Conservation (phyloP, 345 rosid species). For the Gossypioides kirkii region DNA sequence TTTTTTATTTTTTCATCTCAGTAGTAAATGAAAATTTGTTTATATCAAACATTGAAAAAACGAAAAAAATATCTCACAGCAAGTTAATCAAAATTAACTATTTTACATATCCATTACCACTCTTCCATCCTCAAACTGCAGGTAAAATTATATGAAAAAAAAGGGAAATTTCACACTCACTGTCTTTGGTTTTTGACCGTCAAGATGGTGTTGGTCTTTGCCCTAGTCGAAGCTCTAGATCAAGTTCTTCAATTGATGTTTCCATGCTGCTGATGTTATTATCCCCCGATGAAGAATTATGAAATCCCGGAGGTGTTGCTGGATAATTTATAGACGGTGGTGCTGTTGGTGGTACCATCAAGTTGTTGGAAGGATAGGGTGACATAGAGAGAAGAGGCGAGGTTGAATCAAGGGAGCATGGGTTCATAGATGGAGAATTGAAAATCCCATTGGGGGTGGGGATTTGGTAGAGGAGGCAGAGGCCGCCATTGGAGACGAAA, state of each 20-base stretch:
- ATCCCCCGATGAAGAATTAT: conserved; percentile 11
- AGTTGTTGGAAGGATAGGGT: conserved; percentile 26
- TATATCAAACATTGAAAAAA: conserved; percentile 8
- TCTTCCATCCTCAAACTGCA: neutral
- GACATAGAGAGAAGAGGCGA: conserved; percentile 45
- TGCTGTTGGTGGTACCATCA: conserved; percentile 20
- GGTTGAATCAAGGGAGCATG: conserved; percentile 32
- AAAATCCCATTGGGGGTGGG: conserved; percentile 50
- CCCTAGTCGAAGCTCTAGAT: conserved; percentile 90
- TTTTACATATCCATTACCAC: conserved; percentile 6
- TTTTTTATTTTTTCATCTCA: neutral
- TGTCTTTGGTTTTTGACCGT: conserved; percentile 10
- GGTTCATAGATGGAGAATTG: conserved; percentile 18
- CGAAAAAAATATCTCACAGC: conserved; percentile 11
- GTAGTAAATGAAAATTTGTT: conserved; percentile 2
- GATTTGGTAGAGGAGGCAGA: conserved; percentile 62
- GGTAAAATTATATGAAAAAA: neutral
- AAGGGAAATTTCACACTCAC: conserved; percentile 20
- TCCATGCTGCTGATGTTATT: conserved; percentile 21
- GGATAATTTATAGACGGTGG: conserved; percentile 22
- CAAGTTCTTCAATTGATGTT: conserved; percentile 53
- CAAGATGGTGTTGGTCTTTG: conserved; percentile 29
- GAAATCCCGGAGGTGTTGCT: neutral
- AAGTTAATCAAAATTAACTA: conserved; percentile 12
- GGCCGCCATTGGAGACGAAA: conserved; percentile 37